Evolutionary conservation across 202 grass and related monocot genomes (phyloP).

Genomic region (Cymbopogon flexuosus): DNA sequence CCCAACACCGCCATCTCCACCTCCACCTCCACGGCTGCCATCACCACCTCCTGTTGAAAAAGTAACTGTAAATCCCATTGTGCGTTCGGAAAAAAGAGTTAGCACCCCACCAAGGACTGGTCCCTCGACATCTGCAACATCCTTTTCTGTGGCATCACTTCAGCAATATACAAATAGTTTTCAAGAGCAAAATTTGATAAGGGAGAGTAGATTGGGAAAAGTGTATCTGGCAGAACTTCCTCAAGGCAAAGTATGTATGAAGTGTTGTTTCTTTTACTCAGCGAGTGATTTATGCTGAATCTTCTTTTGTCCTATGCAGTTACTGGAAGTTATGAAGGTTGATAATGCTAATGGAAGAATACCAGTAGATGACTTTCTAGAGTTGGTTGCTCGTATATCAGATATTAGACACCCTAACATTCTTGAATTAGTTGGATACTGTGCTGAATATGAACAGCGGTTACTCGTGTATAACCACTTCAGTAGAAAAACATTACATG

Average conservation of each 20-base stretch:
- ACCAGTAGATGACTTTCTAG: conserved; percentile 66
- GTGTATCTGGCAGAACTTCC: conserved; percentile 72
- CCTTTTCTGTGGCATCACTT: conserved; percentile 77
- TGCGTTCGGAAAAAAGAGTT: conserved; percentile 34
- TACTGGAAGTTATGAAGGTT: conserved; percentile 82
- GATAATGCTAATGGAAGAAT: conserved; percentile 64
- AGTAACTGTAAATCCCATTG: conserved; percentile 44
- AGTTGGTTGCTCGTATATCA: conserved; percentile 64
- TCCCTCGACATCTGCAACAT: conserved; percentile 51
- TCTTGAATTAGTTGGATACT: conserved; percentile 86
- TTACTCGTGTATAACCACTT: conserved; percentile 87
- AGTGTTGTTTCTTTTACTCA: conserved; percentile 32
- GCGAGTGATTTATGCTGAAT: conserved; percentile 22
- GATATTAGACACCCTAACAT: conserved; percentile 77
- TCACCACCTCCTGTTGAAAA: conserved; percentile 29
- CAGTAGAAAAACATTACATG: conserved; percentile 72
- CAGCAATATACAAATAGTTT: conserved; percentile 91
- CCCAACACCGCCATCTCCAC: neutral
- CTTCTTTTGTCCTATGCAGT: conserved; percentile 50
- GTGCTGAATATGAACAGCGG: conserved; percentile 73
- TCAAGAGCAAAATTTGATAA: conserved; percentile 64
- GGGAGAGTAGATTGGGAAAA: conserved; percentile 65
- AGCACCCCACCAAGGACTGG: conserved; percentile 39
- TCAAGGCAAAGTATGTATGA: conserved; percentile 55
- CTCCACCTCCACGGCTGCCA: neutral